Evolutionary conservation across 106 monocot species (phyloP), one percentile per base, ranked within the genome.

Genomic region (Dendrobium catenatum): DNA sequence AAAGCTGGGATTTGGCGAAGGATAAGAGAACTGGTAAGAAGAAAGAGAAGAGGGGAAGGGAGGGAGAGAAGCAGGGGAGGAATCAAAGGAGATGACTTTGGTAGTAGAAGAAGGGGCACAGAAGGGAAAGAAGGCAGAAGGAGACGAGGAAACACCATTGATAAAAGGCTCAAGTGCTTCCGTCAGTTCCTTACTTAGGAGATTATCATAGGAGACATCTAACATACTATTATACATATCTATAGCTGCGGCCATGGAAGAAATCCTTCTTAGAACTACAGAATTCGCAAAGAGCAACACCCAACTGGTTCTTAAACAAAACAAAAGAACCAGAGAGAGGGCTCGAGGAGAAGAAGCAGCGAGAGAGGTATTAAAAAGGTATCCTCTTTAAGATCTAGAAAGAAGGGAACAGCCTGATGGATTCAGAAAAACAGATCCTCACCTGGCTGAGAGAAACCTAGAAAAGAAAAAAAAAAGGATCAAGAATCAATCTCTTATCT

Each of bases 151-250:
- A 82, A 83, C 84, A 88, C 84, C 64, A 55, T 83, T 78, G 79
- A 88, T 86, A 84, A 91, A 88, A 88, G 88, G 88, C 47, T 88
- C 86, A 19, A 88, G 84, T 84, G 86, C 85, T 77, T 86, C 46
- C 85, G 86, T 86, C 8, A 87, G 80, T 75, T 88, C 91, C 80
- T 84, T 82, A 3, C 58, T 80, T 29, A 75, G 64, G 18, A 66
- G 79, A 83, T n/a, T 68, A 74, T 84, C 81, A 41, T 58, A 72
- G 72, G 84, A 80, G 72, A 58, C 72, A 43, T 73, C 41, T 9
- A 42, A 74, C 47, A 37, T 42, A 55, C 15, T 77, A 67, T 79
- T 84, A 18, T 83, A 83, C 79, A 85, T 78, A 81, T 87, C 83
- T 76, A 85, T 44, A 79, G 83, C 59, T 59, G 83, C 24, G 42